phyloP scores from a whole-genome alignment of 2,329 filamentous ascomycete species.

The Pseudogymnoascus sp. region DNA sequence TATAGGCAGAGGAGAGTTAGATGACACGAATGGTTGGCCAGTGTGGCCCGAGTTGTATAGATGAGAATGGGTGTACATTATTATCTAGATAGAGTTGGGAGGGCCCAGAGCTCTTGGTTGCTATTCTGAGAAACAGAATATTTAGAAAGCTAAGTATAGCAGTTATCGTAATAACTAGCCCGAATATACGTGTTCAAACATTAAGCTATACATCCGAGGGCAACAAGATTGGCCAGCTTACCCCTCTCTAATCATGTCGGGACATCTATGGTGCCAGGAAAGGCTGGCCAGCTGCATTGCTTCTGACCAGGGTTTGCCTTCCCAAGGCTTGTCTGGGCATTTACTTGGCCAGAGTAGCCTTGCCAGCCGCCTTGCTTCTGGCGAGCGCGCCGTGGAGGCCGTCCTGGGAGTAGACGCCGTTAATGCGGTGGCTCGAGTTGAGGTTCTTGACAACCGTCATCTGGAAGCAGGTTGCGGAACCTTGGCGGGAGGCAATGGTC shows the following conservation, averaged over 20 bases:
- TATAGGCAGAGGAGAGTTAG: background rate
- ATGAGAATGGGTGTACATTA: constrained; percentile 5
- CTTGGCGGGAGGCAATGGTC: constrained; percentile 76
- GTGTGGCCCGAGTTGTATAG: background rate
- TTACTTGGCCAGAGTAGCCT: constrained; percentile 10
- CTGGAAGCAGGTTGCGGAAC: constrained; percentile 78
- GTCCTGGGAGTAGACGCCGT: constrained; percentile 64
- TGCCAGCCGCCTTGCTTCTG: constrained; percentile 12
- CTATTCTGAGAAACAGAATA: constrained; percentile 4
- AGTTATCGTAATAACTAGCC: background rate
- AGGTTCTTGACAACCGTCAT: constrained; percentile 84
- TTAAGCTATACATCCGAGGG: background rate
- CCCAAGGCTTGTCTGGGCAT: background rate
- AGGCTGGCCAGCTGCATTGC: background rate
- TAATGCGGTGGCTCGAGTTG: constrained; percentile 74
- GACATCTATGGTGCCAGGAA: background rate
- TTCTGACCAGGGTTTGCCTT: background rate
- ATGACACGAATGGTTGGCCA: background rate
- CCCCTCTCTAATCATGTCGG: background rate
- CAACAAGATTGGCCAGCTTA: constrained; percentile 1
- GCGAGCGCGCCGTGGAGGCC: constrained; percentile 54
- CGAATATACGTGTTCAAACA: constrained; percentile 5
- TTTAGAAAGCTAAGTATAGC: background rate
- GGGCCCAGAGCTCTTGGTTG: constrained; percentile 4
- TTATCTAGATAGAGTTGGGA: constrained; percentile 7